Percentiles rank a stretch among this genome's conserved stretches.
Evolutionary conservation across 179 eudicot genomes (phyloP).

Genomic region (Beta lomatogona): DNA sequence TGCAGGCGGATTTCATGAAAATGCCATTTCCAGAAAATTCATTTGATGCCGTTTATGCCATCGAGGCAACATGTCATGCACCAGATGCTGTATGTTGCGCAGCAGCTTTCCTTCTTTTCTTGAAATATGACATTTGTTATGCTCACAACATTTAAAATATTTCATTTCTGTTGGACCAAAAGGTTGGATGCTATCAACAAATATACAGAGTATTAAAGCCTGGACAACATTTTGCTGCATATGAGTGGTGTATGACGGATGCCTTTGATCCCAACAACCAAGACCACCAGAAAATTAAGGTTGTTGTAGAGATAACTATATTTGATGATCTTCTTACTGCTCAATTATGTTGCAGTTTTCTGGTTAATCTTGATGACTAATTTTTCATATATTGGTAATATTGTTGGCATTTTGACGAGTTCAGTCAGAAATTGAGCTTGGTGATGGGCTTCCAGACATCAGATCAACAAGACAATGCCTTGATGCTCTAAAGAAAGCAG

Average conservation of each 20-base stretch:
- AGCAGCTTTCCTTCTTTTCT: background rate
- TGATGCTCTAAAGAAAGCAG: constrained; percentile 84
- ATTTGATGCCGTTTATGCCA: constrained; percentile 90
- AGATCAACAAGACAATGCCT: constrained; percentile 69
- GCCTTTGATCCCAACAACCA: constrained; percentile 68
- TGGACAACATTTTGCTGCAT: constrained; percentile 86
- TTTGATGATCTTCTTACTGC: background rate
- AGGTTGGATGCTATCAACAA: constrained; percentile 94
- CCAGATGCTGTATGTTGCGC: constrained; percentile 72
- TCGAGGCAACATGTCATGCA: constrained; percentile 97
- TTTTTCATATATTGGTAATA: too few species aligned
- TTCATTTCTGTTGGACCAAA: background rate
- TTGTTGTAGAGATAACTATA: constrained; percentile 20
- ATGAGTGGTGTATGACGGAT: constrained; percentile 96
- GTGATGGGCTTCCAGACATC: constrained; percentile 91
- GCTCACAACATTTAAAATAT: constrained; percentile 1
- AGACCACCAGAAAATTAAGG: constrained; percentile 88
- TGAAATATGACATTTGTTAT: background rate
- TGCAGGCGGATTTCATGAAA: constrained; percentile 97
- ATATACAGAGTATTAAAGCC: constrained; percentile 82
- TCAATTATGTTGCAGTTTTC: background rate
- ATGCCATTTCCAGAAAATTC: constrained; percentile 76
- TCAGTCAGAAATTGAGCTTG: constrained; percentile 88
- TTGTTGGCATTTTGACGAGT: background rate
- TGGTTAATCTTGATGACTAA: background rate